Evolutionary conservation across 2,329 filamentous ascomycete species (phyloP), one percentile per base, ranked within the genome.

Genomic region (Pseudogymnoascus sp.): DNA sequence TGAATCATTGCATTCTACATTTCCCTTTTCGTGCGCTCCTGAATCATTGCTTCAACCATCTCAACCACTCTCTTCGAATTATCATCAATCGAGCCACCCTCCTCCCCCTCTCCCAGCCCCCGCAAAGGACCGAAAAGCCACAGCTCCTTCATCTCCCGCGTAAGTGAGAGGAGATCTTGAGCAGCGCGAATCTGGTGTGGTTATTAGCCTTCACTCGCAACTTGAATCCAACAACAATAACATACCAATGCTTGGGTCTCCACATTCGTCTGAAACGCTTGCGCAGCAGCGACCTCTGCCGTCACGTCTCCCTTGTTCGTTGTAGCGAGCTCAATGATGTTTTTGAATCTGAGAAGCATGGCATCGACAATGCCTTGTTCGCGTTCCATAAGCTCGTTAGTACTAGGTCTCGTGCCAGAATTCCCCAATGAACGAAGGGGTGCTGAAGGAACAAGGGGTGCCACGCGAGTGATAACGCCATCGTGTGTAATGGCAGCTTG

Each of bases 61-160:
- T 61, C 64, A 58, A 69, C 58, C 14, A 69, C 65, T 18, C 65
- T 62, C 58, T 73, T 72, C 39, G 74, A 69, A 58, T 79, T 73
- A 3, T 65, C 64, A 35, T 70, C 68, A 32, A 78, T 76, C 61
- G 74, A 72, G 7, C 64, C 64, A 47, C 74, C 73, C 43, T 73
- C 65, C 59, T 76, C 74, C 37, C 75, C 75, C 58, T 78, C 75
- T 43, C 75, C 76, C 3, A 77, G 73, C 50, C 70, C 73, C 61
- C 74, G 73, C 22, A 81, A 70, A 1, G 78, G 75, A 1, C 79
- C 79, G 61, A 76, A 74, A 9, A 80, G 72, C 78, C 78, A 81
- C 22, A 81, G 71, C 60, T 78, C 75, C 64, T 80, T 79, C 61
- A 82, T 72, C 64, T 77, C 75, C 37, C 78, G 75, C 16, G 74